Evolutionary conservation across 2,329 filamentous ascomycete species (phyloP), one percentile per base, ranked within the genome.

Genomic region (Exophiala phaeomuriformis): DNA sequence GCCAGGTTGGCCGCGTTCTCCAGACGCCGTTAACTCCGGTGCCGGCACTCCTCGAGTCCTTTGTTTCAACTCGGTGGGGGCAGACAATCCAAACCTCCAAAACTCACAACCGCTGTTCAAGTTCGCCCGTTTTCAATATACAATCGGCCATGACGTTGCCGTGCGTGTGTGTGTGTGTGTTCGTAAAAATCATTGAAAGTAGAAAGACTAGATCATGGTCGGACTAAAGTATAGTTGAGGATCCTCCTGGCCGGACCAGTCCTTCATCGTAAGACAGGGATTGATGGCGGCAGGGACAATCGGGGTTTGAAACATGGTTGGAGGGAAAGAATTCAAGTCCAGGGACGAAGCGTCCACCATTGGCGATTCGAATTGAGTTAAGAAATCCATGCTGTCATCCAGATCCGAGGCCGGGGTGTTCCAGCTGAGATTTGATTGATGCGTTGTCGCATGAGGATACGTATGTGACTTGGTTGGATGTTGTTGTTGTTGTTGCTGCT

Each of bases 371-470:
- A 60, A 64, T 49, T 58, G 55, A 42, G 44, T 57, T n/a, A 62
- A 54, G 42, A 61, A 60, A 30, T 64, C 62, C 62, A 63, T 63
- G 36, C 40, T 49, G 27, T 63, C 60, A 27, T 62, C 55, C n/a
- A 61, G 58, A 12, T 59, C 54, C 4, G 51, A 52, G 8, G 58
- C 49, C 2, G 61, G 49, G 1, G 51, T 60, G 19, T 55, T 53
- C 59, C 58, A 62, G 49, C 53, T 61, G 33, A 61, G 51, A 49
- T 61, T 59, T 12, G 59, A 59, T 2, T 59, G 54, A n/a, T 44
- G 33, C n/a, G 52, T 44, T 19, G 48, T 29, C 12, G 44, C 47
- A 33, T 59, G 53, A 33, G 58, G 58, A 44, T 57, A 60, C 3
- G 50, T 55, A 10, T 60, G 53, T 19, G 57, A 52, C 42, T 58